Evolutionary conservation across 768 basidiomycete species (phyloP), one percentile per base, ranked within the genome.

Genomic region (Rhodotorula kratochvilovae): DNA sequence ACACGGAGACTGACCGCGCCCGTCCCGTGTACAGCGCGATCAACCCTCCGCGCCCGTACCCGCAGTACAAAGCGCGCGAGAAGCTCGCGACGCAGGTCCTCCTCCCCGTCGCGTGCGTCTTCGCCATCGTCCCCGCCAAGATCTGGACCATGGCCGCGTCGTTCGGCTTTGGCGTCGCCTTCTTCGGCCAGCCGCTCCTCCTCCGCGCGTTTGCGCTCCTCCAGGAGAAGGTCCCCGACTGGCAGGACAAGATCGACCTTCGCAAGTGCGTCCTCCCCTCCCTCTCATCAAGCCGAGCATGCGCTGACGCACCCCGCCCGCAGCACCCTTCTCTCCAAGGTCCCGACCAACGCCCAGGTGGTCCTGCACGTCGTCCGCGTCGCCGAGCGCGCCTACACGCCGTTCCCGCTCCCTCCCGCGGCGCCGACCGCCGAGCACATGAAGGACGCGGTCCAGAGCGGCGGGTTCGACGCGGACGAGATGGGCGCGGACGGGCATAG

Each of bases 331-430:
- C 66, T 82, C 48, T 80, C 78, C 50, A 73, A 79, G 33, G 82
- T 82, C 5, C 82, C 82, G 15, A 82, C 81, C 66, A 79, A 82
- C 71, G 79, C 79, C 35, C 82, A 82, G 55, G 74, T 82, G 51
- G 79, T 80, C 10, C 76, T 82, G 10, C 80, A 81, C 67, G 68
- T 82, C 50, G 73, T 82, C 16, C 79, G 82, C 51, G 77, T 81
- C 39, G 79, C 77, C 19, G 81, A 82, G 73, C 77, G 36, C 5
- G 58, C 65, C 36, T 71, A 68, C 68, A 66, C 73, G 21, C 76
- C 76, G 11, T 70, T 74, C 55, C 75, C 73, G 76, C 72, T 54
- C 59, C 77, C 61, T 53, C 77, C 61, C 39, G 66, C 39, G 50
- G 77, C 55, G 74, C 76, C 68, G 75, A 81, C 62, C 43, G 81